These are phyloP conservation scores for Macrophomina pseudophaseolina DNA, from an alignment of 2,329 filamentous ascomycete species.

Conservation along the genomic window DNA sequence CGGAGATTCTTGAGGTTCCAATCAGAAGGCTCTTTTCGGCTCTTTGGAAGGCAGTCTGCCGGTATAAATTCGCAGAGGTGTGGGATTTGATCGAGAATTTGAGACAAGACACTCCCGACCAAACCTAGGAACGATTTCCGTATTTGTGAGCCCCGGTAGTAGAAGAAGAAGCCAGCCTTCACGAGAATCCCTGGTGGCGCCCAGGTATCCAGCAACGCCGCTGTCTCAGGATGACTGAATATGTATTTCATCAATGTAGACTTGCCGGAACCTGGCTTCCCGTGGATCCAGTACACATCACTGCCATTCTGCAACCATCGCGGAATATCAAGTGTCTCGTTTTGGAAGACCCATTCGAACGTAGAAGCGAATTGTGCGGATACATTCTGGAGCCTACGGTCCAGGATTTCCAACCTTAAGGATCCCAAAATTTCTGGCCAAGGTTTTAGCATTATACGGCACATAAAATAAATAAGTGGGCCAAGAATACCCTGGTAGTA, in stretches of 20 bases:
- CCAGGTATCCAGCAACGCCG: conserved; percentile 42
- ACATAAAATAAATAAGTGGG: no score
- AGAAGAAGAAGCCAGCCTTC: conserved; percentile 50
- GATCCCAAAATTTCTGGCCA: no score
- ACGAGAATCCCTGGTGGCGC: conserved; percentile 34
- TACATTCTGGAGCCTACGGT: not conserved
- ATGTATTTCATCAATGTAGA: conserved; percentile 49
- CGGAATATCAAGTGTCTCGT: not conserved
- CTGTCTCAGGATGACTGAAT: conserved; percentile 30
- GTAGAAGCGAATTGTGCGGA: not conserved
- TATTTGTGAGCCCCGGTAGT: conserved; percentile 45
- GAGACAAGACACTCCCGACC: conserved; percentile 43
- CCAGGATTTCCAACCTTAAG: no score
- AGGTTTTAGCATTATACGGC: no score
- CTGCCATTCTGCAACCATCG: not conserved
- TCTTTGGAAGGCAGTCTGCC: not conserved
- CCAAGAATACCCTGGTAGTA: no score
- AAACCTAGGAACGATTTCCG: conserved; percentile 52
- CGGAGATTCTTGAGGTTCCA: not conserved
- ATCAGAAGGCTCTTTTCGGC: not conserved
- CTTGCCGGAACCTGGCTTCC: conserved; percentile 55
- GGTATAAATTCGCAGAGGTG: not conserved
- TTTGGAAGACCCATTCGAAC: not conserved
- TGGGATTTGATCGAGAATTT: conserved; percentile 31
- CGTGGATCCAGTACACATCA: conserved; percentile 41